phyloP scores from a whole-genome alignment of 139 green algal species.

The Ostreobium quekettii region DNA sequence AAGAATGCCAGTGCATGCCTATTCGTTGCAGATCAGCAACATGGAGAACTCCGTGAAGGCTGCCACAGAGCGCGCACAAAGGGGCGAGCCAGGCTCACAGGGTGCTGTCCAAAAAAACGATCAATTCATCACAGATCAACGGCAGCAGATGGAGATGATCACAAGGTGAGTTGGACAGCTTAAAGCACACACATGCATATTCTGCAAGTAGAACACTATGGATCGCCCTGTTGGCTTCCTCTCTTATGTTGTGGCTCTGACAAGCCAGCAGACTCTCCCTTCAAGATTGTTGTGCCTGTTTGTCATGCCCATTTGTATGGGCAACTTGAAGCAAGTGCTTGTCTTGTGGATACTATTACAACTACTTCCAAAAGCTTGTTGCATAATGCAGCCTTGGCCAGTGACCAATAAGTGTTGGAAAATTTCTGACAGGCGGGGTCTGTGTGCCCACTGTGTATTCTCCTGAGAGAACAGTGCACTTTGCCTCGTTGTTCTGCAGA shows the following conservation, averaged over 20 bases:
- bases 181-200: not conserved
- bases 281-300: too few species aligned
- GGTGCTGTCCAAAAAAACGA: conserved; percentile 3
- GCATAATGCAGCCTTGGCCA: too few species aligned
- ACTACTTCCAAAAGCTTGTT: too few species aligned
- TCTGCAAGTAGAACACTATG: not conserved
- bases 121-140: conserved; percentile 5
- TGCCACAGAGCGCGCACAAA: not conserved
- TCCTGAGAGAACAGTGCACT: too few species aligned
- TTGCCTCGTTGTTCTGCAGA: too few species aligned
- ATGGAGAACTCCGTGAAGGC: conserved; percentile 17
- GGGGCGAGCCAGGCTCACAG: not conserved
- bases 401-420: too few species aligned
- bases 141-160: conserved; percentile 16
- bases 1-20: not conserved
- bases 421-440: too few species aligned
- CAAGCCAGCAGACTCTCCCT: too few species aligned
- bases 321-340: too few species aligned
- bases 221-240: not conserved
- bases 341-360: too few species aligned
- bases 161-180: conserved; percentile 1
- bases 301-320: too few species aligned
- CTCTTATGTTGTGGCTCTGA: not conserved
- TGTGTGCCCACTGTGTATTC: too few species aligned
- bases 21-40: conserved; percentile 14